Base-by-base conservation (phyloP, 495 filamentous ascomycete species). In the Cercophora scortea region DNA sequence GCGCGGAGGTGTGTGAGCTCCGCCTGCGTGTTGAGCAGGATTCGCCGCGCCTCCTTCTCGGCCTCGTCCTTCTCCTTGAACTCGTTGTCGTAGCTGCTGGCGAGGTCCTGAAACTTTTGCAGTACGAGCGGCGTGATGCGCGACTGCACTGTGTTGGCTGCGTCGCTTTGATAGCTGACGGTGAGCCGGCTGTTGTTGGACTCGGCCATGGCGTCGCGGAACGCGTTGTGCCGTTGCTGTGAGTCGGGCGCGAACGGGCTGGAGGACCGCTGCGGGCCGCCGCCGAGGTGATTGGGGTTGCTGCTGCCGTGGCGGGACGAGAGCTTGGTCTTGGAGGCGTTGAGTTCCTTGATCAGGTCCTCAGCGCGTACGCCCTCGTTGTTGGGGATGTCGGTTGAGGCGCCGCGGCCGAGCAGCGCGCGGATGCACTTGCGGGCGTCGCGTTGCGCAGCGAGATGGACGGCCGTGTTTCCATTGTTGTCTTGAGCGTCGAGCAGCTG, bases 401-500 rank as follows among this genome's bases (percentile, higher is more conserved):
- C 87, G n/a, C 82, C 80, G 32, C 85, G 79, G 33, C 83, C 85
- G 25, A 89, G 76, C 11, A 92, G 75, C 6, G 81, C 78, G 38
- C 87, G 71, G 9, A 90, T 81, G 55, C 84, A 88, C 70, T 83
- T 95, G 53, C 77, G 79, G 40, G 82, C 89, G 59, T 79, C 84
- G 45, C 86, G 80, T 52, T 87, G 84, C 16, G 91, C 89, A 8
- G 89, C 91, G 32, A 97, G 84, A 49, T 93, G 87, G 49, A 90
- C 76, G 0, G 94, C 89, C 0, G 93, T 96, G 61, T 97, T 90
- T 25, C 90, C 92, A 39, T 87, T 80, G 13, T 81, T 68, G 64
- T 98, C 92, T 60, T 88, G 86, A 17, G 71, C 74, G 58, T 96
- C 78, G 42, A 95, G 62, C 17, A 87, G 76, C 6, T 71, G 64